Conservation (phyloP, 257 asterid genomes). For the Nicotiana tabacum region DNA sequence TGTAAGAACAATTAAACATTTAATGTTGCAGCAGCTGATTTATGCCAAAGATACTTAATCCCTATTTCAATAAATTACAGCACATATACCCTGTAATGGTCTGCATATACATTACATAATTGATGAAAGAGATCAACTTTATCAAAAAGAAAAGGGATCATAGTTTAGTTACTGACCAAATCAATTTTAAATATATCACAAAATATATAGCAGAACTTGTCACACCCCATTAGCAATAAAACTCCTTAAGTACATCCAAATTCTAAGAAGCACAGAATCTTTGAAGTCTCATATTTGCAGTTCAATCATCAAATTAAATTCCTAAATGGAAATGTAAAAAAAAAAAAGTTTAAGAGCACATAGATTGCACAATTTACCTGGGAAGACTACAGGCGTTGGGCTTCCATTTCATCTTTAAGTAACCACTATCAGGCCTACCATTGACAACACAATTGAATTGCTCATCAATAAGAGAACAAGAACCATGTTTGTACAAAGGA, state of each 20-base stretch:
- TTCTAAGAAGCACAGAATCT: background rate
- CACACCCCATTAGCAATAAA: background rate
- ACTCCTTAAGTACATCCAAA: background rate
- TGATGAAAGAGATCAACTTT: conserved; percentile 6
- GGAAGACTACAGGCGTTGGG: conserved; percentile 81
- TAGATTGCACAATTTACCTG: conserved; percentile 38
- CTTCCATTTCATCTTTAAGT: conserved; percentile 68
- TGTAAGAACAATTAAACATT: background rate
- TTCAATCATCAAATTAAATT: background rate
- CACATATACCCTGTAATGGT: background rate
- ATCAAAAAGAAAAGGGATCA: background rate
- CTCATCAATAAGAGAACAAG: conserved; percentile 90
- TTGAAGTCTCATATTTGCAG: background rate
- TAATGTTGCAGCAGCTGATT: background rate
- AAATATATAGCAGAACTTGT: background rate
- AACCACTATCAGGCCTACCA: conserved; percentile 71
- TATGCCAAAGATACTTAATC: background rate
- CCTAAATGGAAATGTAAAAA: background rate
- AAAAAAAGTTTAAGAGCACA: background rate
- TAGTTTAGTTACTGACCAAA: no score
- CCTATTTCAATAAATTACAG: background rate
- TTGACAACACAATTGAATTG: conserved; percentile 78
- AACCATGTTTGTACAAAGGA: conserved; percentile 78
- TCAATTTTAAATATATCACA: no score
- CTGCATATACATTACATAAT: background rate